Conservation (phyloP, 2,329 filamentous ascomycete genomes). For the Xylariaceae sp. region DNA sequence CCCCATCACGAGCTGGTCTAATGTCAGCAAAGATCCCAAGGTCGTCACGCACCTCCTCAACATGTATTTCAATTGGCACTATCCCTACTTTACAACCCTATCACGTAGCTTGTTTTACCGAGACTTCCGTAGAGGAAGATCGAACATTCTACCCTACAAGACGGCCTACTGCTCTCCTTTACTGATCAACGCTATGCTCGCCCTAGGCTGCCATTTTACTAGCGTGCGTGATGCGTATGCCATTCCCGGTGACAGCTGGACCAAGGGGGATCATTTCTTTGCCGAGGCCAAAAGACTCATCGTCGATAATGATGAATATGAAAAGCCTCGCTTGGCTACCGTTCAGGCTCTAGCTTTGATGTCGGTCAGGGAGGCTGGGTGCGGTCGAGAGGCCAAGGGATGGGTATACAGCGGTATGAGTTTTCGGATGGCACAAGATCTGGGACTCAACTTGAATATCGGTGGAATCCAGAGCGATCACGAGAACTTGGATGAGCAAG, state of each 20-base stretch:
- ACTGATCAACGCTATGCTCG: conserved; percentile 91
- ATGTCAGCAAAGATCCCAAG: conserved; percentile 76
- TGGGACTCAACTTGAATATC: conserved; percentile 86
- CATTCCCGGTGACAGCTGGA: conserved; percentile 73
- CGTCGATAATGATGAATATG: conserved; percentile 89
- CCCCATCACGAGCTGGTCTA: conserved; percentile 83
- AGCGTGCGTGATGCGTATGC: conserved; percentile 72
- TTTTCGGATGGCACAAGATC: conserved; percentile 94
- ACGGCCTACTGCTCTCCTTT: conserved; percentile 85
- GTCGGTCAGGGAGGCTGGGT: conserved; percentile 95
- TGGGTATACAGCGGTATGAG: conserved; percentile 99
- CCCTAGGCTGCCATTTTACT: conserved; percentile 92
- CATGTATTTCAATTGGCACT: conserved; percentile 99
- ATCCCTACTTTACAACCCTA: conserved; percentile 90
- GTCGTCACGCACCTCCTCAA: conserved; percentile 86
- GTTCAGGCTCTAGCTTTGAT: conserved; percentile 93
- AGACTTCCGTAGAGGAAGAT: conserved; percentile 77
- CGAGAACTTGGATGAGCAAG: conserved; percentile 70
- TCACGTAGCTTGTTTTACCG: conserved; percentile 85
- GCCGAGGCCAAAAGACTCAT: conserved; percentile 89
- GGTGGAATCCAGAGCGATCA: conserved; percentile 63
- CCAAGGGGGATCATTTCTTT: conserved; percentile 95
- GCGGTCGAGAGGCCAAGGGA: conserved; percentile 89
- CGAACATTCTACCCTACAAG: conserved; percentile 50
- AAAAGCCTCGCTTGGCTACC: conserved; percentile 83